A percentile compares a stretch with the other conserved stretches of the same genome.
Conservation (phyloP, 805 yeast genomes). For the Deakozyma indianensis region DNA sequence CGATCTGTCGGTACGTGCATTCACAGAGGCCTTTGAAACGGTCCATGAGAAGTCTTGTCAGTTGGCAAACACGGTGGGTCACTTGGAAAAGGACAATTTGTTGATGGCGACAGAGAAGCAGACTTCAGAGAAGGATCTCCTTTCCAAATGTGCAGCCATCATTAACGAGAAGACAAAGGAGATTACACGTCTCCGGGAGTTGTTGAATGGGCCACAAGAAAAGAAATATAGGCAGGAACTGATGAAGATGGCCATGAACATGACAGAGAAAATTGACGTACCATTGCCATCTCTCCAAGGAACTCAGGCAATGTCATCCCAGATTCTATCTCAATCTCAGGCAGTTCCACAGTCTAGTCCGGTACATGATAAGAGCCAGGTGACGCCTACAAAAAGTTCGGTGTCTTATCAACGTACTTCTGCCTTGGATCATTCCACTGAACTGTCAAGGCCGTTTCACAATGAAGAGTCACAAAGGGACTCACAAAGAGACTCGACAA, state of each 20-base stretch:
- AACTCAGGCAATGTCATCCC: background rate
- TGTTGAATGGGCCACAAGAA: background rate
- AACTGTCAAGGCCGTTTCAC: too few relatives aligned
- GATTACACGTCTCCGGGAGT: slow-evolving; percentile 6
- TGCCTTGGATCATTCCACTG: too few relatives aligned
- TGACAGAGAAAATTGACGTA: background rate
- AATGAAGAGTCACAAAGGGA: too few relatives aligned
- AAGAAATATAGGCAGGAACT: background rate
- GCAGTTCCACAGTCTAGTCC: too few relatives aligned
- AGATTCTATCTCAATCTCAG: too few relatives aligned
- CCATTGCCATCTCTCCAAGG: background rate
- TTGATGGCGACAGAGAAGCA: slow-evolving; percentile 7
- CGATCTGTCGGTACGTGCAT: background rate
- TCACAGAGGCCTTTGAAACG: background rate
- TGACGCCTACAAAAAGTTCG: too few relatives aligned
- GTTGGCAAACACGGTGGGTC: background rate
- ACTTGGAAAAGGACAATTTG: background rate
- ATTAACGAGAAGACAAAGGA: slow-evolving; percentile 10
- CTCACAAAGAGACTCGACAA: background rate
- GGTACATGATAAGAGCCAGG: too few relatives aligned
- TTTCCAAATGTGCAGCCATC: slow-evolving; percentile 6
- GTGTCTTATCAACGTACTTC: too few relatives aligned
- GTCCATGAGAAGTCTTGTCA: background rate
- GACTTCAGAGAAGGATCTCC: slow-evolving; percentile 7
- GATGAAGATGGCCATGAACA: background rate